phyloP scores from a whole-genome alignment of 164 flowering plant species.

The Berberis vulgaris region DNA sequence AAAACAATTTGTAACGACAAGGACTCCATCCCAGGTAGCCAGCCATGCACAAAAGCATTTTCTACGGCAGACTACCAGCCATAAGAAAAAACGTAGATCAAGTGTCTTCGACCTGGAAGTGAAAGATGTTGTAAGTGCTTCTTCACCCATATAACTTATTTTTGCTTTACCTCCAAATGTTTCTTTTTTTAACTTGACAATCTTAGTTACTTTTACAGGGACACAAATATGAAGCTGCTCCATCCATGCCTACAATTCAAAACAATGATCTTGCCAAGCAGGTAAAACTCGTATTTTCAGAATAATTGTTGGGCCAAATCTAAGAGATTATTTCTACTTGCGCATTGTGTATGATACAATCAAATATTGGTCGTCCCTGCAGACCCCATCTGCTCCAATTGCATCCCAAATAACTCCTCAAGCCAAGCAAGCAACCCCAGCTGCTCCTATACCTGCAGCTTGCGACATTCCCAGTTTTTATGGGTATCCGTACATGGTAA shows the following conservation, averaged over 20 bases:
- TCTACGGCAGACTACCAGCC: constrained; percentile 14
- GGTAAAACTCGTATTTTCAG: background rate
- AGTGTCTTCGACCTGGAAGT: constrained; percentile 30
- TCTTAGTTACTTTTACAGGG: background rate
- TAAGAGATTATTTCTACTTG: no score
- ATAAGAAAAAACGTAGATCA: constrained; percentile 30
- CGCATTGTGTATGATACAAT: no score
- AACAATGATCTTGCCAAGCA: background rate
- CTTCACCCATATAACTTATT: background rate
- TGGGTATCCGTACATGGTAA: constrained; percentile 10
- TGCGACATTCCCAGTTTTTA: constrained; percentile 1
- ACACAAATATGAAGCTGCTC: background rate
- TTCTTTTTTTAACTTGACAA: background rate
- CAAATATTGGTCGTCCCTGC: no score
- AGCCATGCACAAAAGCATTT: constrained; percentile 47
- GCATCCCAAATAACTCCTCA: background rate
- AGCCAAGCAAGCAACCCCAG: background rate
- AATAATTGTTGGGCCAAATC: no score
- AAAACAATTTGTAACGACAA: constrained; percentile 27
- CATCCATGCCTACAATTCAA: constrained; percentile 3
- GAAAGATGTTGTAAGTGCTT: constrained; percentile 11
- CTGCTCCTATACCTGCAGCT: background rate
- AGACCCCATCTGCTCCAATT: background rate
- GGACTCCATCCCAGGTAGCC: constrained; percentile 39
- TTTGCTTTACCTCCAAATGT: background rate